Base-by-base conservation (phyloP, 108 stramenopile species). In the Chaetoceros tenuissimus region DNA sequence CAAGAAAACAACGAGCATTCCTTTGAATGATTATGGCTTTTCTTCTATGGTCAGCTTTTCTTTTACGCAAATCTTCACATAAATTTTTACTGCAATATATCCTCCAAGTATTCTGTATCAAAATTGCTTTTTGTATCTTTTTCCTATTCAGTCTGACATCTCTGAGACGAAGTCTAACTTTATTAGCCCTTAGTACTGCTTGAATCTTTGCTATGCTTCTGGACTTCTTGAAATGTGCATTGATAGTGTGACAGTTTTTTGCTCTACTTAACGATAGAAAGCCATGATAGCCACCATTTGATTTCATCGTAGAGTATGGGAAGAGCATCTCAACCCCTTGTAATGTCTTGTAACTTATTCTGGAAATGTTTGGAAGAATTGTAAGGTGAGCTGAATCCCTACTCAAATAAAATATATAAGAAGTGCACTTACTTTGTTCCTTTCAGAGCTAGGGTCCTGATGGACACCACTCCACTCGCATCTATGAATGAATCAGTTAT, bases 401-500 rank as follows among this genome's bases (percentile, higher is more conserved):
- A 53, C 57, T 30, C 23, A 20, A 52, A 43, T 45, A 53, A 24
- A 40, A 44, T 23, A 21, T n/a, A 45, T 51, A 17, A 24, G 46
- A 27, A 62, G 30, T 26, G 22, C 40, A n/a, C 18, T 62, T 67
- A 72, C 60, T 57, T 53, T 0, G 73, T 75, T 10, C 68, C 70
- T 53, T 69, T 68, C 26, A 79, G 34, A 19, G 66, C 53, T 18
- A 79, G 48, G 1, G 69, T 75, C n/a, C 67, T 68, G 34, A 73
- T 40, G n/a, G 63, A 54, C 23, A 53, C 47, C 24, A n/a, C 28
- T 28, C 31, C 58, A 13, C 21, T 34, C 51, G 60, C 45, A 24
- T 62, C 60, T 48, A 59, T 74, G 57, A 75, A 56, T 2, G 74
- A 73, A 48, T 79, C 67, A 53, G 61, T 57, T 28, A 79, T 75